Conservation (phyloP, 2,329 filamentous ascomycete species). For the Calonectria henricotiae region DNA sequence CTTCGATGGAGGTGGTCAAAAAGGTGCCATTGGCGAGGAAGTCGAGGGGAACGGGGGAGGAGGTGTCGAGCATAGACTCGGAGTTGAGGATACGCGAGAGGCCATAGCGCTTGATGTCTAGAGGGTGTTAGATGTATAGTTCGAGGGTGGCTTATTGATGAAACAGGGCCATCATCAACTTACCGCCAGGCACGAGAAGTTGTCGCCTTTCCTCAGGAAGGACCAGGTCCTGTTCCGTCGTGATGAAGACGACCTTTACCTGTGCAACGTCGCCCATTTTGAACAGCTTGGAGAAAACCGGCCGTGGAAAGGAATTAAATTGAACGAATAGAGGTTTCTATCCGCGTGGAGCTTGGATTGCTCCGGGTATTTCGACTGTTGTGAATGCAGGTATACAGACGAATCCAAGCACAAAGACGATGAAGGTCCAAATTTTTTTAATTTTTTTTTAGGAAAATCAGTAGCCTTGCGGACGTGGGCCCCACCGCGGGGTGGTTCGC, state of each 20-base stretch:
- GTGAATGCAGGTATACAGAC: constrained; percentile 26
- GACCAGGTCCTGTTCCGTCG: constrained; percentile 74
- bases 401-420: constrained; percentile 40
- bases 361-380: constrained; percentile 42
- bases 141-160: background rate
- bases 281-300: constrained; percentile 6
- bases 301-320: background rate
- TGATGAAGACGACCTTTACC: constrained; percentile 80
- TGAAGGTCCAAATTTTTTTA: constrained; percentile 48
- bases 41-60: constrained; percentile 84
- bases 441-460: constrained; percentile 48
- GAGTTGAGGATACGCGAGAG: constrained; percentile 81
- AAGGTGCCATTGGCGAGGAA: constrained; percentile 97
- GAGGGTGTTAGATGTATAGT: background rate
- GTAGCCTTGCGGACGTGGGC: constrained; percentile 48
- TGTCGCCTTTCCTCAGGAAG: constrained; percentile 76
- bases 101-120: constrained; percentile 80
- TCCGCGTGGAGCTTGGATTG: constrained; percentile 35
- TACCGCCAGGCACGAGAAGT: constrained; percentile 75
- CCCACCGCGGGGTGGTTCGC: constrained; percentile 49
- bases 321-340: constrained; percentile 15
- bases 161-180: constrained; percentile 22
- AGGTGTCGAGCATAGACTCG: constrained; percentile 78
- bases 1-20: constrained; percentile 89
- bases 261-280: constrained; percentile 66